These are phyloP conservation scores for Brachypodium distachyon DNA, from an alignment of 202 grass and related monocot species.

Conservation along the genomic window DNA sequence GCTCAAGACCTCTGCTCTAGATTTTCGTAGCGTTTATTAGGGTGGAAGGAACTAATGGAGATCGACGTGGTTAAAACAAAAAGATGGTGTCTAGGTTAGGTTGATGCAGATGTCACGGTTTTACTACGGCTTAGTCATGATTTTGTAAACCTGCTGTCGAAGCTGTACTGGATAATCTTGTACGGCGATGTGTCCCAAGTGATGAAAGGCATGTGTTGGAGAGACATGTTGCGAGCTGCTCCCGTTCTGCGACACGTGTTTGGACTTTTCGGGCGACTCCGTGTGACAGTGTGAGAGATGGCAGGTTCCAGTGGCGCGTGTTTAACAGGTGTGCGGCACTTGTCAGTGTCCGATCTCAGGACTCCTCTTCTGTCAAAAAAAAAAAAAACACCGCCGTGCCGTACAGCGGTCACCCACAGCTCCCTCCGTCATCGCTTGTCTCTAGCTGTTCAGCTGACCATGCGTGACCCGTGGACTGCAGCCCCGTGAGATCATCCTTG, in stretches of 20 bases:
- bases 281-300: background rate
- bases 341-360: background rate
- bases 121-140: background rate
- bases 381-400: background rate
- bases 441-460: background rate
- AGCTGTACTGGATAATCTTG: background rate
- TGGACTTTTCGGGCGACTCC: background rate
- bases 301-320: slow-evolving; percentile 7
- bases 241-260: background rate
- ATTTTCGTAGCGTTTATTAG: background rate
- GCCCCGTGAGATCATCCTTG: too few species aligned
- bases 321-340: background rate
- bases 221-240: background rate
- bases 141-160: background rate
- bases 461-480: background rate
- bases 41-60: background rate
- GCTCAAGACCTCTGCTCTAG: background rate
- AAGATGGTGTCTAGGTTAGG: background rate
- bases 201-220: background rate
- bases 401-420: background rate
- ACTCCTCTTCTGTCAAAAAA: slow-evolving; percentile 5
- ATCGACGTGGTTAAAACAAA: slow-evolving; percentile 17
- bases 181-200: background rate
- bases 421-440: background rate
- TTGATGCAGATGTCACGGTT: background rate